phyloP scores from a whole-genome alignment of 1,284 basidiomycete genomes.

The Sutorius eximius region DNA sequence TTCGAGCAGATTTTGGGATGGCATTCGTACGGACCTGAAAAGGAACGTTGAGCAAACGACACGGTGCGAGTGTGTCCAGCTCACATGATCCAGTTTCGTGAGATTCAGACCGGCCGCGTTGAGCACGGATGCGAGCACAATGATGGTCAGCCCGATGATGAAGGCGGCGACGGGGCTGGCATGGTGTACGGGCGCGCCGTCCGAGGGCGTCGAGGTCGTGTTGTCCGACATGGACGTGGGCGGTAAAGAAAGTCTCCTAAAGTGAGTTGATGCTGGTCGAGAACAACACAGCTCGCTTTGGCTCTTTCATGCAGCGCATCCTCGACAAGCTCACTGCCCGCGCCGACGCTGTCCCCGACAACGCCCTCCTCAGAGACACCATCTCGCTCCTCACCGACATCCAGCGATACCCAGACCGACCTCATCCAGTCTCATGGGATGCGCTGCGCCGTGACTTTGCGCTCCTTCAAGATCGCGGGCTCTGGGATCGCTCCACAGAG shows the following conservation, averaged over 20 bases:
- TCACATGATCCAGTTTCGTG: conserved; percentile 80
- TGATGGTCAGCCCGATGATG: conserved; percentile 78
- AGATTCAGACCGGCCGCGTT: conserved; percentile 85
- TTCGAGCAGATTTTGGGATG: conserved; percentile 67
- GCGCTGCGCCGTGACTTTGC: conserved; percentile 26
- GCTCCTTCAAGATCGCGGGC: conserved; percentile 31
- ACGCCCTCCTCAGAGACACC: conserved; percentile 23
- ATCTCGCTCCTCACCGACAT: conserved; percentile 22
- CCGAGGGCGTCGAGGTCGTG: conserved; percentile 14
- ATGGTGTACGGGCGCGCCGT: conserved; percentile 39
- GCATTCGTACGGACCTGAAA: conserved; percentile 64
- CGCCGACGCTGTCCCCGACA: conserved; percentile 6
- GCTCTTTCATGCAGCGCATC: conserved; percentile 27
- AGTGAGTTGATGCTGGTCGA: neutral
- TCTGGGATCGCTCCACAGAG: conserved; percentile 35
- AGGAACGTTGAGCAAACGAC: conserved; percentile 3
- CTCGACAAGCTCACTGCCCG: conserved; percentile 24
- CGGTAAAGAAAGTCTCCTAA: conserved; percentile 19
- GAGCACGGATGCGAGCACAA: conserved; percentile 74
- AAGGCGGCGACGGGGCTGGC: conserved; percentile 70
- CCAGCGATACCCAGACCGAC: conserved; percentile 21
- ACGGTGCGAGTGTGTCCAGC: conserved; percentile 14
- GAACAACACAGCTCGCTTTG: neutral
- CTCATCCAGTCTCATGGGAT: conserved; percentile 28
- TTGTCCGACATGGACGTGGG: conserved; percentile 16